Conservation (phyloP, 2,329 filamentous ascomycete species). For the Diaporthe citriasiana region DNA sequence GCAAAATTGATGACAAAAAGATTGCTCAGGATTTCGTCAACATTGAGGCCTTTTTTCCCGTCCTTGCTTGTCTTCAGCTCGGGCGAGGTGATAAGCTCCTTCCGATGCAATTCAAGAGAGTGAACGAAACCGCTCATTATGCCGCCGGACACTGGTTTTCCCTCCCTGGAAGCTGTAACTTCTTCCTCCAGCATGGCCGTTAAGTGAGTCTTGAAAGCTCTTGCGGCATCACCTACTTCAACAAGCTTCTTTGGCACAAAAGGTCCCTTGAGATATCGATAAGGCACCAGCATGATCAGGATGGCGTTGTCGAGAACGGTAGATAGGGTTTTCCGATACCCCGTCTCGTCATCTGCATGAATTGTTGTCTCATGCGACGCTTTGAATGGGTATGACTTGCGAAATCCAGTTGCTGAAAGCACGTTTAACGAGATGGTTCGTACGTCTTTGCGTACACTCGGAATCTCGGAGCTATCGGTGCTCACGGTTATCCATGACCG, state of each 20-base stretch:
- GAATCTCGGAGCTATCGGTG: background rate
- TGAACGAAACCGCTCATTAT: constrained; percentile 5
- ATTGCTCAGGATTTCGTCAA: constrained; percentile 64
- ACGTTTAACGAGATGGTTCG: background rate
- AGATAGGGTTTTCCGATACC: constrained; percentile 1
- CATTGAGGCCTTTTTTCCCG: constrained; percentile 48
- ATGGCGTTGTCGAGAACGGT: constrained; percentile 15
- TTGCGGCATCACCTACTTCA: background rate
- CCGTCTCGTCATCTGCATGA: background rate
- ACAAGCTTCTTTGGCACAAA: constrained; percentile 2
- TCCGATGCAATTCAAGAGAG: background rate
- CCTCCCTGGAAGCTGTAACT: background rate
- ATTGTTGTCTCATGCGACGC: background rate
- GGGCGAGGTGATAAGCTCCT: background rate
- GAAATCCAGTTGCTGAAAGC: constrained; percentile 5
- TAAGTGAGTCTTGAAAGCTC: background rate
- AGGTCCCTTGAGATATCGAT: constrained; percentile 21
- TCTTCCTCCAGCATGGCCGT: constrained; percentile 2
- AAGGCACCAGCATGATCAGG: constrained; percentile 5
- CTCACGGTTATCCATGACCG: background rate
- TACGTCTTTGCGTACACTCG: constrained; percentile 7
- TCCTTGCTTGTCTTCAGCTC: constrained; percentile 14
- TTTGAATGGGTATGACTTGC: constrained; percentile 4
- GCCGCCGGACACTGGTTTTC: background rate
- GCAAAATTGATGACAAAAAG: constrained; percentile 64